A percentile compares a stretch with the other conserved stretches of the same genome.
Conservation (phyloP, 371 early-diverging fungal genomes). For the Zychaea mexicana region DNA sequence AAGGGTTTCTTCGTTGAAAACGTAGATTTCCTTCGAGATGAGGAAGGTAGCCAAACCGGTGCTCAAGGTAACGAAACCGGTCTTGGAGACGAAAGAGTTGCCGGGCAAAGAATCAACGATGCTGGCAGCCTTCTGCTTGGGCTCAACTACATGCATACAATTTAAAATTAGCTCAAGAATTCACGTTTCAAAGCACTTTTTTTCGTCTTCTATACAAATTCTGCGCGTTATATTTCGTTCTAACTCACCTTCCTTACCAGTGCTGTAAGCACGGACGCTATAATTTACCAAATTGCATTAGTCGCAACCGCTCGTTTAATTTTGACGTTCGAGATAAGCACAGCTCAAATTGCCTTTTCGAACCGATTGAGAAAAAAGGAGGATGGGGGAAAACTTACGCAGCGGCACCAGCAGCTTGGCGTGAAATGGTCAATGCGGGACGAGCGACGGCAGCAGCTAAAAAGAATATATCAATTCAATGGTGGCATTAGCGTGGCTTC, state of each 20-base stretch:
- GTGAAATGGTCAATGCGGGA: constrained; percentile 43
- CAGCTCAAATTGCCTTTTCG: neutral
- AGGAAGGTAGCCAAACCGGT: constrained; percentile 88
- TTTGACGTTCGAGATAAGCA: no score
- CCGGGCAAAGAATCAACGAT: constrained; percentile 93
- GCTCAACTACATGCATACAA: constrained; percentile 36
- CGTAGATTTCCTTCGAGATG: constrained; percentile 96
- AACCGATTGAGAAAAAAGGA: neutral
- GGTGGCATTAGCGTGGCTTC: neutral
- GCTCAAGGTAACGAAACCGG: constrained; percentile 83
- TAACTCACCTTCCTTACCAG: constrained; percentile 35
- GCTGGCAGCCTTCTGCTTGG: constrained; percentile 82
- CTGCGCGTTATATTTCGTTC: no score
- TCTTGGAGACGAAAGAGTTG: constrained; percentile 84
- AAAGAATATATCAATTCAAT: neutral
- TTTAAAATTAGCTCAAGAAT: no score
- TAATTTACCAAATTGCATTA: neutral
- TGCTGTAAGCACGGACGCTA: constrained; percentile 47
- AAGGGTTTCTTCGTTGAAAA: constrained; percentile 92
- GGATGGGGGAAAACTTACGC: constrained; percentile 27
- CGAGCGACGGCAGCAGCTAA: constrained; percentile 45
- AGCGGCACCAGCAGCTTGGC: constrained; percentile 47
- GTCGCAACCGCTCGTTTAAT: no score
- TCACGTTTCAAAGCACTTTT: neutral
- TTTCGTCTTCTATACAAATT: no score